Percentiles rank a stretch among this genome's conserved stretches.
Conservation (phyloP, 1,284 basidiomycete genomes). For the Porodaedalea pini region DNA sequence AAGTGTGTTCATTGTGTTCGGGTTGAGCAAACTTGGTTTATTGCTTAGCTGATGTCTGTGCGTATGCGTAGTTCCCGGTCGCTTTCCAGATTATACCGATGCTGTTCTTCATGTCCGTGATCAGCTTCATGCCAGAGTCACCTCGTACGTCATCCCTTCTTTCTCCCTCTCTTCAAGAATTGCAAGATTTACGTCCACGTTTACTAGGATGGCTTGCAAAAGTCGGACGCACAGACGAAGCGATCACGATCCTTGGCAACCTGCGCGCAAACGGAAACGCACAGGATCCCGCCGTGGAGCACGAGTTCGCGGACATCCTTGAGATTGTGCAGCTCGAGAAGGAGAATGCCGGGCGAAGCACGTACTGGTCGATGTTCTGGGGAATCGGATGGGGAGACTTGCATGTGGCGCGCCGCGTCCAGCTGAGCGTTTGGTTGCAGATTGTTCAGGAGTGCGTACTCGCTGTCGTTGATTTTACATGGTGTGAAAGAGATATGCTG, state of each 20-base stretch:
- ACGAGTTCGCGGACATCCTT: conserved; percentile 40
- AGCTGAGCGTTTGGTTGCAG: conserved; percentile 48
- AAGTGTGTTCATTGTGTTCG: conserved; percentile 9
- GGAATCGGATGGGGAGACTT: conserved; percentile 41
- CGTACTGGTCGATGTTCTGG: conserved; percentile 47
- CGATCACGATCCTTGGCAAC: conserved; percentile 38
- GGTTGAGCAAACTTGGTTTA: background rate
- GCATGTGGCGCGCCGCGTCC: conserved; percentile 45
- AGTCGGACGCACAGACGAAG: conserved; percentile 45
- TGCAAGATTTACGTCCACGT: background rate
- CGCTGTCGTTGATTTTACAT: background rate
- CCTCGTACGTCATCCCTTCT: conserved; percentile 34
- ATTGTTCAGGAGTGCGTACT: conserved; percentile 44
- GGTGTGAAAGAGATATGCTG: background rate
- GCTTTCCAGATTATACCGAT: conserved; percentile 48
- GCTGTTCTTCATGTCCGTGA: conserved; percentile 36
- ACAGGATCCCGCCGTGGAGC: conserved; percentile 20
- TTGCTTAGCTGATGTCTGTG: conserved; percentile 18
- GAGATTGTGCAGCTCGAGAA: conserved; percentile 41
- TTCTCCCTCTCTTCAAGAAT: background rate
- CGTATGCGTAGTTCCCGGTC: conserved; percentile 40
- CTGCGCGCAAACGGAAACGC: conserved; percentile 28
- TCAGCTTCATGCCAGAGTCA: conserved; percentile 45
- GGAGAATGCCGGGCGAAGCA: conserved; percentile 39
- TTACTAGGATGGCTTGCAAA: conserved; percentile 43